Evolutionary conservation across 2,329 filamentous ascomycete species (phyloP).

Genomic region (Fusarium sp.): DNA sequence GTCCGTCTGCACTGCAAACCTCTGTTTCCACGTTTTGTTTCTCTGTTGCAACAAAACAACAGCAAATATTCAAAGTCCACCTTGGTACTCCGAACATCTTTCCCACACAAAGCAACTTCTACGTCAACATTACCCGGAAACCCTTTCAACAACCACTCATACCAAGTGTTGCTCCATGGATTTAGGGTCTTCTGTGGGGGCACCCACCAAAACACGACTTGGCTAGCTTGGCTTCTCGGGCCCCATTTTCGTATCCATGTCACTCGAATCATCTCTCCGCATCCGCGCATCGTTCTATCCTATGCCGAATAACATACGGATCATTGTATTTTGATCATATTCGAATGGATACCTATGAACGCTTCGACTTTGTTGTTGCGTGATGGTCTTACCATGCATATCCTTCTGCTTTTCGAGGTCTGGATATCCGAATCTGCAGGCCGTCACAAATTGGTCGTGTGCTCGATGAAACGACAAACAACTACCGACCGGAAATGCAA

Average conservation of each 20-base stretch:
- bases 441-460: not conserved
- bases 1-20: not conserved
- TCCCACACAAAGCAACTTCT: not conserved
- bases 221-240: slow-evolving; percentile 1
- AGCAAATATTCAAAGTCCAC: not conserved
- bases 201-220: slow-evolving; percentile 8
- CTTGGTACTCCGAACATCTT: not conserved
- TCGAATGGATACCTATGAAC: not conserved
- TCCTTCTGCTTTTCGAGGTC: not conserved
- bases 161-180: slow-evolving; percentile 4
- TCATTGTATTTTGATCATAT: not conserved
- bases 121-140: slow-evolving; percentile 12
- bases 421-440: not conserved
- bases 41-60: not conserved
- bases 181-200: slow-evolving; percentile 30
- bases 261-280: slow-evolving; percentile 24
- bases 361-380: not conserved
- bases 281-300: slow-evolving; percentile 16
- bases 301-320: slow-evolving; percentile 8
- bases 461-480: not conserved
- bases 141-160: slow-evolving; percentile 2
- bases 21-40: not conserved
- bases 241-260: slow-evolving; percentile 13
- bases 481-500: slow-evolving; percentile 25
- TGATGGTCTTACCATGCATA: not conserved